Percentiles rank a stretch among this genome's conserved stretches.
phyloP scores from a whole-genome alignment of 1,139 yeast genomes.

The Saccharomycopsis hybrid region DNA sequence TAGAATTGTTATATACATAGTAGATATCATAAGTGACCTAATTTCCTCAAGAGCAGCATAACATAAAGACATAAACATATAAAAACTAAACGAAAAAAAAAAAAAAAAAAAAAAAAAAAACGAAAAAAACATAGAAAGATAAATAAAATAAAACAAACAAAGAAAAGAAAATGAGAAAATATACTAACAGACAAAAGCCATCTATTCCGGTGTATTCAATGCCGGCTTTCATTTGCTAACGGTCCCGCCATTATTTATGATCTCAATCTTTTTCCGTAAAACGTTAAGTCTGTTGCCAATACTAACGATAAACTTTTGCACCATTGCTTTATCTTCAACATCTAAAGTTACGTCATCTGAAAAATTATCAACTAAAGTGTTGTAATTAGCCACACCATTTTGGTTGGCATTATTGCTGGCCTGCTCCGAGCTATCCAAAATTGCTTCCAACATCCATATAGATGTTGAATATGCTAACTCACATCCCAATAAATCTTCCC shows the following conservation, averaged over 20 bases:
- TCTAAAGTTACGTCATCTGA: constrained; percentile 39
- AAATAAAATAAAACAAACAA: neutral
- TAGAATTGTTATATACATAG: too few species aligned
- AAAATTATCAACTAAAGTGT: constrained; percentile 15
- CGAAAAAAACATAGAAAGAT: neutral
- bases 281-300: constrained; percentile 49
- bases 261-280: constrained; percentile 17
- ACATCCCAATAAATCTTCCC: constrained; percentile 72
- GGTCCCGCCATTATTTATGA: constrained; percentile 1
- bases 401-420: neutral
- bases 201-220: too few species aligned
- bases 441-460: constrained; percentile 90
- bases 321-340: constrained; percentile 63
- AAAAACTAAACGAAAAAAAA: neutral
- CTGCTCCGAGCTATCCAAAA: constrained; percentile 40
- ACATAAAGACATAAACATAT: too few species aligned
- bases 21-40: too few species aligned
- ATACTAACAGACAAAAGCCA: too few species aligned
- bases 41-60: too few species aligned
- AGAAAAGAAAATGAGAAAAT: neutral
- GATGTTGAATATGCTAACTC: constrained; percentile 87
- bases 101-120: neutral
- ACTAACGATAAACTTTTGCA: constrained; percentile 69
- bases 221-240: too few species aligned
- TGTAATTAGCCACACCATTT: neutral